These are phyloP conservation scores for Metschnikowia lochheadii DNA, from an alignment of 805 yeast species.

Conservation along the genomic window DNA sequence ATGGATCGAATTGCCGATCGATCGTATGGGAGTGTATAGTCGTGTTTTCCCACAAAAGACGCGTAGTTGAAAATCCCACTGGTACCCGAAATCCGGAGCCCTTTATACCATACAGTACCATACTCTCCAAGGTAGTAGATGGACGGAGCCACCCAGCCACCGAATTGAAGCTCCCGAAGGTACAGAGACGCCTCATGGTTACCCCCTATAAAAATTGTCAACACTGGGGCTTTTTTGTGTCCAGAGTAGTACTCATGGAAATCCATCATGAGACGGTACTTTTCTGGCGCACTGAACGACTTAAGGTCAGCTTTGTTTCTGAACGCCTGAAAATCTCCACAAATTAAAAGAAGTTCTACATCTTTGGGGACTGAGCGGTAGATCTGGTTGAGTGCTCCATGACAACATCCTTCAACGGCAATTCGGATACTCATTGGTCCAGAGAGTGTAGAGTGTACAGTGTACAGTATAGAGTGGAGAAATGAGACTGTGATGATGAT, in stretches of 20 bases:
- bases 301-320: slow-evolving; percentile 59
- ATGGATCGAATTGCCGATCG: slow-evolving; percentile 48
- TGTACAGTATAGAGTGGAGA: too few species aligned
- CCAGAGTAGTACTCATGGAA: slow-evolving; percentile 71
- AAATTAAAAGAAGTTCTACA: slow-evolving; percentile 53
- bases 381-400: slow-evolving; percentile 67
- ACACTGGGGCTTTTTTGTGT: slow-evolving; percentile 57
- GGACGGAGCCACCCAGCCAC: slow-evolving; percentile 92
- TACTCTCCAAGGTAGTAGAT: slow-evolving; percentile 81
- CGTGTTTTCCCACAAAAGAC: slow-evolving; percentile 20
- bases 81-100: slow-evolving; percentile 72
- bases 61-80: slow-evolving; percentile 73
- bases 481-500: not conserved
- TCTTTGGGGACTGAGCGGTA: slow-evolving; percentile 32
- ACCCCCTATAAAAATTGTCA: slow-evolving; percentile 87
- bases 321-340: slow-evolving; percentile 91
- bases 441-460: too few species aligned
- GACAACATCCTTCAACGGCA: slow-evolving; percentile 89
- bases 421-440: slow-evolving; percentile 25
- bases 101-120: slow-evolving; percentile 70
- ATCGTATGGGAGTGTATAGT: slow-evolving; percentile 43
- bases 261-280: slow-evolving; percentile 74
- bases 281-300: slow-evolving; percentile 73
- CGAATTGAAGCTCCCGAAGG: slow-evolving; percentile 65
- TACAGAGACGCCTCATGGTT: slow-evolving; percentile 90